These are phyloP conservation scores for Ophiocordyceps camponoti-rufipedis DNA, from an alignment of 2,329 filamentous ascomycete genomes.

Conservation along the genomic window DNA sequence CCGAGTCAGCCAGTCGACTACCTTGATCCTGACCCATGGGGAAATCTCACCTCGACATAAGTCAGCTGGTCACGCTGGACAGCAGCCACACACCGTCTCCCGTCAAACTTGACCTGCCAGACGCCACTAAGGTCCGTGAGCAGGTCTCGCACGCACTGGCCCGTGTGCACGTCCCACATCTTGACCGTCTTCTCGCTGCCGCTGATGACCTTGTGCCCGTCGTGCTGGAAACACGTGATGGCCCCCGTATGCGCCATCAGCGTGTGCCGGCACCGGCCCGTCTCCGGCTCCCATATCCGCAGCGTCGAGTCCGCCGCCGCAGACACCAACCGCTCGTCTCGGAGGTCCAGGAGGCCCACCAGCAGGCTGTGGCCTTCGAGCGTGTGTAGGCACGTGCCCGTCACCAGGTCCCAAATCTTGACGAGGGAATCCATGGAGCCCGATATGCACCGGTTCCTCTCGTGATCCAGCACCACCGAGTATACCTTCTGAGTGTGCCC, in stretches of 20 bases:
- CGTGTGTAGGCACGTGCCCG: constrained; percentile 68
- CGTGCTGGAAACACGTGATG: constrained; percentile 97
- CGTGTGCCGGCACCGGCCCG: constrained; percentile 74
- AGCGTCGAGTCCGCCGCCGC: constrained; percentile 91
- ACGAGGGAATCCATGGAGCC: constrained; percentile 97
- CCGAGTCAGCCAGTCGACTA: constrained; percentile 1
- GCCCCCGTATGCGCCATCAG: constrained; percentile 89
- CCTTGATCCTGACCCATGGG: too few relatives aligned
- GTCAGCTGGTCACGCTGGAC: constrained; percentile 86
- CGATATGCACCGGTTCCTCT: constrained; percentile 87
- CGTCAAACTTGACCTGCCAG: constrained; percentile 98
- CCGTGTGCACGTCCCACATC: constrained; percentile 93
- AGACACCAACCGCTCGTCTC: constrained; percentile 78
- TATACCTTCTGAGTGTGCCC: constrained; percentile 92
- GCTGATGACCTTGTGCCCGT: constrained; percentile 89
- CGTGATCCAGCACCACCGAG: constrained; percentile 83
- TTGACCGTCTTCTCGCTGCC: constrained; percentile 91
- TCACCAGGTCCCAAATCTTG: constrained; percentile 91
- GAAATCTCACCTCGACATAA: constrained; percentile 69
- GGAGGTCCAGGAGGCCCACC: constrained; percentile 79
- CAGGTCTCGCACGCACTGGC: constrained; percentile 82
- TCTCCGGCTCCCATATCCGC: constrained; percentile 92
- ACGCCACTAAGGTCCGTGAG: constrained; percentile 90
- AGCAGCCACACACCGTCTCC: constrained; percentile 83
- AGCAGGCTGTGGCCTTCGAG: constrained; percentile 86